Conservation (phyloP, 345 rosid species). For the Dovyalis caffra region DNA sequence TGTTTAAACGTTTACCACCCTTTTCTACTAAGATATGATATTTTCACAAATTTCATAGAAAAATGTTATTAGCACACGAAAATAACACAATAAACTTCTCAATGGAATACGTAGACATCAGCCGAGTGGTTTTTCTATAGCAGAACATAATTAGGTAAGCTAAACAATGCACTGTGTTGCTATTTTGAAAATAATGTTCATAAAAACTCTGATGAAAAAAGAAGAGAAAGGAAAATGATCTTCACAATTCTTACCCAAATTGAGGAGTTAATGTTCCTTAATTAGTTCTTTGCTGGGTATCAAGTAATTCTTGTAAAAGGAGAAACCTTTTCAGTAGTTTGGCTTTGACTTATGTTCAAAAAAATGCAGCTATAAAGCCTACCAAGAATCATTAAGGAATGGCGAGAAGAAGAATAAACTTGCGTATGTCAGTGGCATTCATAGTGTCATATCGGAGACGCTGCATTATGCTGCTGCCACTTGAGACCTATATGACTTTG, state of each 20-base stretch:
- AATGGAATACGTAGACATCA: neutral
- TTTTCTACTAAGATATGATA: neutral
- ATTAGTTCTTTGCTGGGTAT: neutral
- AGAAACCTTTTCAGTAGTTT: neutral
- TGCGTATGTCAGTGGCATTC: neutral
- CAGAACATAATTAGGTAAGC: neutral
- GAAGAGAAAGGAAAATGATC: no score
- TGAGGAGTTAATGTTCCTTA: neutral
- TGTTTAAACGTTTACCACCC: slow-evolving; percentile 9
- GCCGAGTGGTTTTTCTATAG: neutral
- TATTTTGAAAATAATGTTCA: neutral
- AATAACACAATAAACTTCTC: neutral
- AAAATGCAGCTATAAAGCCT: neutral
- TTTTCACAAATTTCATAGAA: neutral
- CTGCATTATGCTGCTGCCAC: neutral
- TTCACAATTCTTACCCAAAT: neutral
- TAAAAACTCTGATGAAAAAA: no score
- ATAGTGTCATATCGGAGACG: neutral
- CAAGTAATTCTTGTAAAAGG: neutral
- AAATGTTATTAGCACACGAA: neutral
- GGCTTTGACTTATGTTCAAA: neutral
- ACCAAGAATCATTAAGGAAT: neutral
- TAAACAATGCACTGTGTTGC: neutral
- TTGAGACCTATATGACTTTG: neutral
- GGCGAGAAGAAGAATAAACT: neutral